Base-by-base conservation (phyloP, 805 yeast species). In the Candida yuanshanica region DNA sequence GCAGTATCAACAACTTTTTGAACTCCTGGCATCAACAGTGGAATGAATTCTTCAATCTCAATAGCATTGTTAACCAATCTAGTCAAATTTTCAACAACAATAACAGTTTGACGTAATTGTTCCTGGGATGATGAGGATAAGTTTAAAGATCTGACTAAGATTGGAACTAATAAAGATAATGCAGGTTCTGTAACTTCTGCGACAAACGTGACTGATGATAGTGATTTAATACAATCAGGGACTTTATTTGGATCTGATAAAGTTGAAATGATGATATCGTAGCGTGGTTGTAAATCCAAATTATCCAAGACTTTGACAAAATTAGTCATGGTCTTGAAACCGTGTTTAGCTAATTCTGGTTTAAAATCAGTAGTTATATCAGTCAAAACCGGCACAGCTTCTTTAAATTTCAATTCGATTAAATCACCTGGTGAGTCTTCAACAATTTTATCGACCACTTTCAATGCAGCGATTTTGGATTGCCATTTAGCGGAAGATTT, bases 121-220 rank as follows among this genome's bases (percentile, higher is more conserved):
- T 91, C 98, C 68, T 93, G 96, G 16, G 97, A 83, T 4, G 95
- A 83, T 1, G 95, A 82, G 2, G 74, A 65, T 69, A 84, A 78
- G 56, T 83, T 83, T 57, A 91, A 72, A 3, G 98, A 91, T 62
- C 90, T 87, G 60, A 80, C 89, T 56, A 91, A 75, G 51, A 90
- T 90, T 36, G 99, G 99, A 35, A 87, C 97, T 57, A 91, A 72
- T 43, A 91, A 67, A 8, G 98, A 77, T 53, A 91, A 72, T 4
- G 95, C 95, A 5, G 98, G 95, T 68, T 90, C 98, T 13, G 97
- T 93, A 48, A 91, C 99, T 69, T 93, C 99, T 36, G 99, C 96
- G 37, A 91, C 98, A 63, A 91, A 91, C 0, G 99, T 93, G 41
- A 91, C 97, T 32, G 95, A 84, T 3, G 96, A 83, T 48, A 91